Percentiles rank a stretch among this genome's conserved stretches.
phyloP scores from a whole-genome alignment of 352 stramenopile genomes.

The Phytophthora tubulina region DNA sequence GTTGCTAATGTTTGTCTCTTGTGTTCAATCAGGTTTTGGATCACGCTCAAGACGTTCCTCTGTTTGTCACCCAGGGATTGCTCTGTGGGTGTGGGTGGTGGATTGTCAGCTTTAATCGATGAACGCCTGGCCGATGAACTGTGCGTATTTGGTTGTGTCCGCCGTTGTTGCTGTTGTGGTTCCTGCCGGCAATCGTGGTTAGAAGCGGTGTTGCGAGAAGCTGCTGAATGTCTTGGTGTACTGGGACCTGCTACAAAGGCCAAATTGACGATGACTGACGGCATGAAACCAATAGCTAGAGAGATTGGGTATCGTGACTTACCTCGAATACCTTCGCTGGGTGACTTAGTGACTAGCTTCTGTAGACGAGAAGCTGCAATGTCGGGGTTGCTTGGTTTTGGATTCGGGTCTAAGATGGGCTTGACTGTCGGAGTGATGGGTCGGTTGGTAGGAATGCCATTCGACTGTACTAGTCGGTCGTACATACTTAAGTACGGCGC shows the following conservation, averaged over 20 bases:
- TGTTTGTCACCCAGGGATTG: slow-evolving; percentile 63
- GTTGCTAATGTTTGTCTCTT: slow-evolving; percentile 76
- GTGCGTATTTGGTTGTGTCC: slow-evolving; percentile 4
- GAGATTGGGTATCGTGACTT: background rate
- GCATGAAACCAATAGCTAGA: background rate
- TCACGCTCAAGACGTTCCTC: slow-evolving; percentile 72
- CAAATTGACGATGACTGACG: background rate
- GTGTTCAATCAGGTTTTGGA: slow-evolving; percentile 84
- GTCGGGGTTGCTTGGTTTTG: slow-evolving; percentile 15
- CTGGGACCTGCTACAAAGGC: slow-evolving; percentile 2
- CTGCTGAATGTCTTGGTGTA: slow-evolving; percentile 6
- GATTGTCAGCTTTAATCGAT: slow-evolving; percentile 10
- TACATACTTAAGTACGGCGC: slow-evolving; percentile 74
- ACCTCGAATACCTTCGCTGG: slow-evolving; percentile 32
- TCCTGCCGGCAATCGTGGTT: slow-evolving; percentile 26
- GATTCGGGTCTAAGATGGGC: slow-evolving; percentile 41
- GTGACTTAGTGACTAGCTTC: slow-evolving; percentile 16
- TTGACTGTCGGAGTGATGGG: slow-evolving; percentile 48
- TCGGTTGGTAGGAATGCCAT: slow-evolving; percentile 44
- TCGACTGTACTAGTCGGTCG: slow-evolving; percentile 66
- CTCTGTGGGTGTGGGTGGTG: background rate
- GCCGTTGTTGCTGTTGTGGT: slow-evolving; percentile 28
- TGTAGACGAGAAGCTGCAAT: background rate
- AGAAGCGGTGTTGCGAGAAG: slow-evolving; percentile 19
- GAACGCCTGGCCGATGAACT: slow-evolving; percentile 9